Conservation (phyloP, 2,329 filamentous ascomycete species). For the Coniella lustricola region DNA sequence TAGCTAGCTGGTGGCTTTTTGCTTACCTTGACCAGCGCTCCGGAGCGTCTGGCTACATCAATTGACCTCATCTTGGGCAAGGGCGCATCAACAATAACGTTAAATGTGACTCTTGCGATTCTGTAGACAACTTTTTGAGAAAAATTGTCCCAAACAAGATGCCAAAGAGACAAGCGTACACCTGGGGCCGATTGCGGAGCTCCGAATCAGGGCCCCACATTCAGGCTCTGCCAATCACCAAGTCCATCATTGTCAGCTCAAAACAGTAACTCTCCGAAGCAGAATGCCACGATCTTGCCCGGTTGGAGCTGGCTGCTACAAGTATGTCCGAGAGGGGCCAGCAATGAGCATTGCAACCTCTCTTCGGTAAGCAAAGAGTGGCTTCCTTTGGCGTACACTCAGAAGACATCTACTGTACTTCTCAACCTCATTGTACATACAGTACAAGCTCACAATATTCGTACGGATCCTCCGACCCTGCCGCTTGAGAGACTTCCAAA, state of each 20-base stretch:
- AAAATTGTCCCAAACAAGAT: constrained; percentile 4
- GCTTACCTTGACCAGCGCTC: constrained; percentile 40
- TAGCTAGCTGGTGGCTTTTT: background rate
- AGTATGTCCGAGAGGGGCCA: too few species aligned
- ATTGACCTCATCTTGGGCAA: constrained; percentile 39
- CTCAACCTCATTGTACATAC: too few species aligned
- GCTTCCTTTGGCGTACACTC: too few species aligned
- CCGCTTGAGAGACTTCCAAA: too few species aligned
- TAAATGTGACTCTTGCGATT: constrained; percentile 8
- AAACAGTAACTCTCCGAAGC: background rate
- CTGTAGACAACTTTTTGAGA: background rate
- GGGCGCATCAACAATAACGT: constrained; percentile 1
- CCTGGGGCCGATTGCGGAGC: constrained; percentile 14
- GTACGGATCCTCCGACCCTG: too few species aligned
- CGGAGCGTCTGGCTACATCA: constrained; percentile 41
- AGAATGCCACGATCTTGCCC: too few species aligned
- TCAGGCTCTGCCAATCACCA: constrained; percentile 9
- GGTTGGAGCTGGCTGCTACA: too few species aligned
- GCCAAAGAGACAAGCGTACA: constrained; percentile 7
- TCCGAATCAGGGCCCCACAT: background rate
- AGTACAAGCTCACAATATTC: too few species aligned
- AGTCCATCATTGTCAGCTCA: background rate
- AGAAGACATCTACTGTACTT: too few species aligned
- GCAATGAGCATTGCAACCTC: too few species aligned
- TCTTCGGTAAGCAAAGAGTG: too few species aligned